These are phyloP conservation scores for Gentiana straminea DNA, from an alignment of 257 asterid species.

Conservation along the genomic window DNA sequence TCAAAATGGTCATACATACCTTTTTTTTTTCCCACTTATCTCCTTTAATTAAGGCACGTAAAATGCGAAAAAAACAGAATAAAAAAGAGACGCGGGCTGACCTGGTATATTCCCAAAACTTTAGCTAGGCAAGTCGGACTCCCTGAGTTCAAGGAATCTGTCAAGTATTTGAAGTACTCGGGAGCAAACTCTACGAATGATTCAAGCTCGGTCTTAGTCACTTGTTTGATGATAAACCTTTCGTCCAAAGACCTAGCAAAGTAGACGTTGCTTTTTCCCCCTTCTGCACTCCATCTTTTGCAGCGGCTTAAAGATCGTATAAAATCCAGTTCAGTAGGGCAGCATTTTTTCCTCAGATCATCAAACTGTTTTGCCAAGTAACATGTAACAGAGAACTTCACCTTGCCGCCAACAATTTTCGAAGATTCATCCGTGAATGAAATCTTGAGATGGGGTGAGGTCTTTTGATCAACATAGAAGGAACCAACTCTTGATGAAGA, in stretches of 20 bases:
- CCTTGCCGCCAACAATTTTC: slow-evolving; percentile 44
- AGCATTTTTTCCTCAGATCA: slow-evolving; percentile 65
- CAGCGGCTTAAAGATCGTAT: slow-evolving; percentile 78
- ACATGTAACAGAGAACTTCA: slow-evolving; percentile 70
- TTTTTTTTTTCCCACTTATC: not conserved
- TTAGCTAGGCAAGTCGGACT: slow-evolving; percentile 97
- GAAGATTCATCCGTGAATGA: slow-evolving; percentile 61
- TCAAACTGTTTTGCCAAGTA: slow-evolving; percentile 80
- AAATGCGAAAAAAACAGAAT: not conserved
- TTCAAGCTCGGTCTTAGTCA: slow-evolving; percentile 85
- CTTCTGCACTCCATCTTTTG: slow-evolving; percentile 87
- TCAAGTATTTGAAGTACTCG: slow-evolving; percentile 61
- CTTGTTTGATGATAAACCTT: slow-evolving; percentile 81
- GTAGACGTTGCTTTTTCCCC: slow-evolving; percentile 94
- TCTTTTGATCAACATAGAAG: slow-evolving; percentile 32
- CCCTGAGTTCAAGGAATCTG: slow-evolving; percentile 49
- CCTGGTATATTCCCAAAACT: slow-evolving; percentile 92
- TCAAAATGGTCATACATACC: not conserved
- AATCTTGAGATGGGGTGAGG: slow-evolving; percentile 65
- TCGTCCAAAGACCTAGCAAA: slow-evolving; percentile 86
- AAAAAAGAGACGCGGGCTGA: slow-evolving; percentile 13
- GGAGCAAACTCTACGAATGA: slow-evolving; percentile 77
- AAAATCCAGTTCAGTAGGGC: slow-evolving; percentile 63
- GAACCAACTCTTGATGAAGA: slow-evolving; percentile 29
- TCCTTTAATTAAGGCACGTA: not conserved